Percentiles rank a stretch among this genome's conserved stretches.
phyloP scores from a whole-genome alignment of 352 stramenopile species.

The Pythium oligandrum region DNA sequence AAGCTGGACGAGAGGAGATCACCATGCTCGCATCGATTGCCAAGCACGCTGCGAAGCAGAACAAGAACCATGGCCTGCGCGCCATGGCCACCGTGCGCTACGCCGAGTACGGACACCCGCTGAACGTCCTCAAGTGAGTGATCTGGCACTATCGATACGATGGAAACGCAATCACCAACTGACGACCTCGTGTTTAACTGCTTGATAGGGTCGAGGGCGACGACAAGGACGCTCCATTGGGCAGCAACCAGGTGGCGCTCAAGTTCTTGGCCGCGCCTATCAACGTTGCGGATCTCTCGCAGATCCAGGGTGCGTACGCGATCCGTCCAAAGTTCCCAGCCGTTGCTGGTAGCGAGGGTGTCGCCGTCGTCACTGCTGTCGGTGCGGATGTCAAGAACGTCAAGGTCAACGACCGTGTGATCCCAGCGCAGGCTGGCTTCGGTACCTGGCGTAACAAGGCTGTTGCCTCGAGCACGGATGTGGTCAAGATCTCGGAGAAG shows the following conservation, averaged over 20 bases:
- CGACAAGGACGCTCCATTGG: conserved; percentile 47
- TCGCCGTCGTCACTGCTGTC: conserved; percentile 81
- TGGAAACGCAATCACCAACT: too few relatives aligned
- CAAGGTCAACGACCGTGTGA: conserved; percentile 86
- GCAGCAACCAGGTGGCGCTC: conserved; percentile 66
- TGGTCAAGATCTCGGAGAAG: conserved; percentile 76
- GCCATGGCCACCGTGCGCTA: conserved; percentile 77
- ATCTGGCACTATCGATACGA: background rate
- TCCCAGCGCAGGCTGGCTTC: conserved; percentile 62
- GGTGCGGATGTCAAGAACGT: conserved; percentile 74
- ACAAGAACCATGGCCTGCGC: conserved; percentile 25
- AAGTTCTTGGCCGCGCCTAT: conserved; percentile 89
- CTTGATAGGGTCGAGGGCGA: conserved; percentile 50
- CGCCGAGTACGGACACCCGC: conserved; percentile 63
- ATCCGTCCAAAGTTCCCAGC: conserved; percentile 75
- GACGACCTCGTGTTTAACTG: too few relatives aligned
- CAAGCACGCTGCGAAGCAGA: conserved; percentile 40
- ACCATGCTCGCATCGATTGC: conserved; percentile 55
- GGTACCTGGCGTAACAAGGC: conserved; percentile 76
- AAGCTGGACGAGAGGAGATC: too few relatives aligned
- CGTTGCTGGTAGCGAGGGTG: conserved; percentile 81
- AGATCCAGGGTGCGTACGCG: conserved; percentile 84
- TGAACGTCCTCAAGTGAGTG: conserved; percentile 54
- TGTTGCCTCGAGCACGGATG: conserved; percentile 52
- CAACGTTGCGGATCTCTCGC: conserved; percentile 84